These are phyloP conservation scores for Scheffersomyces segobiensis DNA, from an alignment of 1,139 yeast genomes.

Conservation along the genomic window DNA sequence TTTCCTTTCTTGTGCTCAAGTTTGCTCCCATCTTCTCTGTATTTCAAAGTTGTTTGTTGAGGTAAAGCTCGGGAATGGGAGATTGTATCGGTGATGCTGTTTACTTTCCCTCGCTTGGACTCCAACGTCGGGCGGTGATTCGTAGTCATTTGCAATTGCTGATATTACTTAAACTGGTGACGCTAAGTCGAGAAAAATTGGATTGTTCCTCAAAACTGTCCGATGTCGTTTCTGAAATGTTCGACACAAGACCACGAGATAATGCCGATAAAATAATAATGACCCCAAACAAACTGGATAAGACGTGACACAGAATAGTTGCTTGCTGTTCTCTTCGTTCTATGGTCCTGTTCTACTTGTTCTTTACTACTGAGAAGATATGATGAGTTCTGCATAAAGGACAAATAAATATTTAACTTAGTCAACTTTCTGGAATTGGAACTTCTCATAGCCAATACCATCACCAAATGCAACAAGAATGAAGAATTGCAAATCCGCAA, in stretches of 20 bases:
- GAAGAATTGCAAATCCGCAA: background rate
- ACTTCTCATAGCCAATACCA: too few relatives aligned
- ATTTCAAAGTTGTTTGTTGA: slow-evolving; percentile 69
- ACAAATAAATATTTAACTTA: too few relatives aligned
- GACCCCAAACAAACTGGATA: background rate
- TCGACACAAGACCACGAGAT: background rate
- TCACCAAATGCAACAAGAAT: background rate
- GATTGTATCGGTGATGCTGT: slow-evolving; percentile 44
- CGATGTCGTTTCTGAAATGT: background rate
- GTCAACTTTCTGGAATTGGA: too few relatives aligned
- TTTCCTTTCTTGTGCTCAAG: slow-evolving; percentile 9
- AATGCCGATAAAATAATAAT: background rate
- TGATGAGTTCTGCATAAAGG: background rate
- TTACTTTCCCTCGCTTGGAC: slow-evolving; percentile 72
- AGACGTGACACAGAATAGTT: background rate
- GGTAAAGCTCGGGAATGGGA: slow-evolving; percentile 69
- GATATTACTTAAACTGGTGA: background rate
- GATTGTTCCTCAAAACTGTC: background rate
- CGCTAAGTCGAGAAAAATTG: background rate
- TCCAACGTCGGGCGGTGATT: slow-evolving; percentile 91
- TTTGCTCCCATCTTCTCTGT: slow-evolving; percentile 37
- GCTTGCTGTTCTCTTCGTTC: background rate
- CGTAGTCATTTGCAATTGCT: slow-evolving; percentile 60
- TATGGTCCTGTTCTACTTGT: too few relatives aligned
- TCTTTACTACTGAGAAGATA: background rate